phyloP scores from a whole-genome alignment of 169 alveolate genomes.

The Fabrea salina region DNA sequence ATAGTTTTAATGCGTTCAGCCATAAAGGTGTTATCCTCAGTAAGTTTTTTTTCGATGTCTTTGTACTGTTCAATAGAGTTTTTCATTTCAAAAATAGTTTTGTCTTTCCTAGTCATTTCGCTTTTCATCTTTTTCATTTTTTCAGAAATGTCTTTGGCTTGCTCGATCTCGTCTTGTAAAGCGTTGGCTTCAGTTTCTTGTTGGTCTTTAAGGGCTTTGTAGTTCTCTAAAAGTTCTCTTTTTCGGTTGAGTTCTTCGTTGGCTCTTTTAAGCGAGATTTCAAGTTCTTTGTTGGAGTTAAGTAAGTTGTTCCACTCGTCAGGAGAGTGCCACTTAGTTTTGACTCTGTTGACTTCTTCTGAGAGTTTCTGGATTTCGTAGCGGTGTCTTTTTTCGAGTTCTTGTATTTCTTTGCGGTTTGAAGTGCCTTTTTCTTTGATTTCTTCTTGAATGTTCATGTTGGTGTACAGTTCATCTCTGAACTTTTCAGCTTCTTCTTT shows the following conservation, averaged over 20 bases:
- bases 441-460: background rate
- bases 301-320: background rate
- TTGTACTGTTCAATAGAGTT: background rate
- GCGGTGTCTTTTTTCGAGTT: background rate
- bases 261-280: background rate
- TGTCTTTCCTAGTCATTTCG: slow-evolving; percentile 10
- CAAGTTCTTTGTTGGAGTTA: background rate
- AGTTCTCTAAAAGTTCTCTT: slow-evolving; percentile 11
- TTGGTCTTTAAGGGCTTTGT: background rate
- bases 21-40: slow-evolving; percentile 1
- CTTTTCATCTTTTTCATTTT: background rate
- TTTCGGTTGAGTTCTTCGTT: slow-evolving; percentile 5
- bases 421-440: background rate
- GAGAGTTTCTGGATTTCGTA: slow-evolving; percentile 4
- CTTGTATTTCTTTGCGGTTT: background rate
- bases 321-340: slow-evolving; percentile 28
- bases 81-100: slow-evolving; percentile 8
- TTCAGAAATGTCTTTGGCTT: background rate
- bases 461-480: background rate
- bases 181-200: slow-evolving; percentile 5
- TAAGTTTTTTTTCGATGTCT: slow-evolving; percentile 3
- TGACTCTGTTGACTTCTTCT: slow-evolving; percentile 22
- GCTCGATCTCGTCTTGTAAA: slow-evolving; percentile 9
- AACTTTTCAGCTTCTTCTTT: background rate
- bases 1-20: background rate